Evolutionary conservation across 2,329 filamentous ascomycete genomes (phyloP), one percentile per base, ranked within the genome.

Genomic region (Penicillium verrucosum): DNA sequence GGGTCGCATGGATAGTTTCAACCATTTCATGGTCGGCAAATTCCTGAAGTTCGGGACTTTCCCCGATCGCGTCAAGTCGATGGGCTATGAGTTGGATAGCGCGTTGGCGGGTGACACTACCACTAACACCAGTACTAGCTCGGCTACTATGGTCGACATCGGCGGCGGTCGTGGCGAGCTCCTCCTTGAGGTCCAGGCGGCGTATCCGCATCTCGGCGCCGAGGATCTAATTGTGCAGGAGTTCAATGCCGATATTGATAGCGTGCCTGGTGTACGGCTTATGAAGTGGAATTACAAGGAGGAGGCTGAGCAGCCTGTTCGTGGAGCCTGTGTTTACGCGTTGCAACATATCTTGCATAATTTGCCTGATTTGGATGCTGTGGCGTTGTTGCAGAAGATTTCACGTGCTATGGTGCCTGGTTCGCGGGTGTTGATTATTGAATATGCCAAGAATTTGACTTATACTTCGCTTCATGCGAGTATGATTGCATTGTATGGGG

Each of bases 1-100:
- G 52, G 69, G 68, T n/a, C 72, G 73, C 5, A 73, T 75, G 68
- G 67, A 68, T 23, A 75, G 72, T 48, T 75, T 75, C 47, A 75
- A 75, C 32, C 54, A 60, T n/a, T 75, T 75, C 57, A 75, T 75
- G 73, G 66, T 68, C 2, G 72, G 72, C 48, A 75, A 75, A 49
- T 75, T 75, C 34, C 61, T 68, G 29, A 73, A 70, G 27, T 67
- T 67, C n/a, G 63, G 65, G 6, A 73, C 63, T 1, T 68, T 70
- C 47, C 72, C 73, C 5, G 70, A 72, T 2, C 67, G 70, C 1
- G 58, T 69, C 42, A 60, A 64, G 6, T 42, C 55, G 1, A 57
- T 72, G 12, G 72, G 71, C 1, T 75, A 75, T 56, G 65, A 75
- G 42, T 56, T 75, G 2, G 64, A 65, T 10, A 44, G 57, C 1